A percentile compares a stretch with the other conserved stretches of the same genome.
Evolutionary conservation across 2,329 filamentous ascomycete species (phyloP).

Genomic region (Nectriaceae sp.): DNA sequence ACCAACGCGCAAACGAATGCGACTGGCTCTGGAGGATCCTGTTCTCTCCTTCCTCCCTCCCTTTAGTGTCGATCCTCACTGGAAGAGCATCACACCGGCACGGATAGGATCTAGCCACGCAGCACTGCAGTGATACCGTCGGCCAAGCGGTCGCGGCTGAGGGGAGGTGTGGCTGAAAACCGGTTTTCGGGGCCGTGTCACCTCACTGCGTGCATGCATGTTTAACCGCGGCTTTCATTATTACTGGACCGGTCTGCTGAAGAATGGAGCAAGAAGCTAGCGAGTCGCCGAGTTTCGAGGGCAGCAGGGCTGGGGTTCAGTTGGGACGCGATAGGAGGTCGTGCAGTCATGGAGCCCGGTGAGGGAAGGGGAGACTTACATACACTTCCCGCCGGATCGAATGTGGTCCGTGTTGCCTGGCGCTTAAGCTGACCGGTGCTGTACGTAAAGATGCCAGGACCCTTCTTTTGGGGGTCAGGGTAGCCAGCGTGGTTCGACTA

Average conservation of each 20-base stretch:
- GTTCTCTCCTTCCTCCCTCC: conserved; percentile 3
- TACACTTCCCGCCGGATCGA: too few species aligned
- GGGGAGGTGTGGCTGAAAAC: conserved; percentile 17
- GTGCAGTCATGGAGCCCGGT: too few species aligned
- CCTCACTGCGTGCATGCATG: conserved; percentile 14
- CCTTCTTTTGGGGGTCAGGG: conserved; percentile 10
- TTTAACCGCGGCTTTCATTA: too few species aligned
- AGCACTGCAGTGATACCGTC: background rate
- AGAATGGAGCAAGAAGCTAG: too few species aligned
- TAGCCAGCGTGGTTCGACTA: conserved; percentile 18
- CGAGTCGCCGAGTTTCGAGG: too few species aligned
- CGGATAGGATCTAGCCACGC: background rate
- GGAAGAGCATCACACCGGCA: too few species aligned
- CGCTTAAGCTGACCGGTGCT: conserved; percentile 5
- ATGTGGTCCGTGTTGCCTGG: too few species aligned
- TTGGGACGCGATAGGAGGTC: too few species aligned
- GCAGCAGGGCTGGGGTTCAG: too few species aligned
- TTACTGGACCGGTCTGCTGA: too few species aligned
- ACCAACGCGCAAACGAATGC: conserved; percentile 2
- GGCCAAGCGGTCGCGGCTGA: conserved; percentile 1
- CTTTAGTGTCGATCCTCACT: conserved; percentile 1
- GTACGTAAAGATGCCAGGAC: conserved; percentile 7
- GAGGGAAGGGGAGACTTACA: too few species aligned
- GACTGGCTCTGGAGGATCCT: conserved; percentile 18
- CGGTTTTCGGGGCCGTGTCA: conserved; percentile 22